Evolutionary conservation across 2,329 filamentous ascomycete genomes (phyloP).

Genomic region (Cladophialophora yegresii): DNA sequence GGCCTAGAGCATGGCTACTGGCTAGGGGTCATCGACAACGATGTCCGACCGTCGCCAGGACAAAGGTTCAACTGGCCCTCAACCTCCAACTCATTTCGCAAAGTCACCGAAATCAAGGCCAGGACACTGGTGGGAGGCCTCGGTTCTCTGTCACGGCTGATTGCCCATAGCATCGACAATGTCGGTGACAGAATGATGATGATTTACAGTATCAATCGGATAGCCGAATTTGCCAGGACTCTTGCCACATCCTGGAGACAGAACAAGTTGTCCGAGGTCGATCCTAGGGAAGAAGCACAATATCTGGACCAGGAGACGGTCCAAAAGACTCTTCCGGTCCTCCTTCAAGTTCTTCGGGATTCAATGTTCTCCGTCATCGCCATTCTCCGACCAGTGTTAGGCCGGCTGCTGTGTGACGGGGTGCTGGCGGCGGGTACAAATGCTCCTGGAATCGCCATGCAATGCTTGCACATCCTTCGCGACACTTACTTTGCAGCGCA

Average conservation of each 20-base stretch:
- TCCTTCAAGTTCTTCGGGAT: conserved; percentile 76
- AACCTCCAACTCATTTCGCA: conserved; percentile 59
- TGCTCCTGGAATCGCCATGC: conserved; percentile 68
- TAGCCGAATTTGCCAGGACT: conserved; percentile 67
- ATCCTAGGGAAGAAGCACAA: conserved; percentile 65
- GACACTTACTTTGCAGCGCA: conserved; percentile 81
- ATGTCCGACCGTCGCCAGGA: conserved; percentile 58
- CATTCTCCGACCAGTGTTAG: conserved; percentile 71
- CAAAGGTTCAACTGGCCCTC: conserved; percentile 67
- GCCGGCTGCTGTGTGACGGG: conserved; percentile 62
- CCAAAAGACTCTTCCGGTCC: conserved; percentile 65
- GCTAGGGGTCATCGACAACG: conserved; percentile 66
- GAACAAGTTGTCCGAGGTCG: conserved; percentile 72
- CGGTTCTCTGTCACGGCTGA: conserved; percentile 64
- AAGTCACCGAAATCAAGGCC: conserved; percentile 58
- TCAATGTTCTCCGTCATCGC: conserved; percentile 75
- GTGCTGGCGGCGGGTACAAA: conserved; percentile 57
- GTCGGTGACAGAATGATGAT: conserved; percentile 50
- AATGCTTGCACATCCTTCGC: conserved; percentile 71
- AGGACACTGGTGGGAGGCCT: conserved; percentile 62
- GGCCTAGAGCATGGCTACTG: conserved; percentile 78
- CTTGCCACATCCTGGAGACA: conserved; percentile 72
- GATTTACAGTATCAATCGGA: conserved; percentile 56
- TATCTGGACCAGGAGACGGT: conserved; percentile 67
- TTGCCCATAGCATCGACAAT: conserved; percentile 63